Conservation (phyloP, 148 eudicot species). For the Chenopodium berlandieri region DNA sequence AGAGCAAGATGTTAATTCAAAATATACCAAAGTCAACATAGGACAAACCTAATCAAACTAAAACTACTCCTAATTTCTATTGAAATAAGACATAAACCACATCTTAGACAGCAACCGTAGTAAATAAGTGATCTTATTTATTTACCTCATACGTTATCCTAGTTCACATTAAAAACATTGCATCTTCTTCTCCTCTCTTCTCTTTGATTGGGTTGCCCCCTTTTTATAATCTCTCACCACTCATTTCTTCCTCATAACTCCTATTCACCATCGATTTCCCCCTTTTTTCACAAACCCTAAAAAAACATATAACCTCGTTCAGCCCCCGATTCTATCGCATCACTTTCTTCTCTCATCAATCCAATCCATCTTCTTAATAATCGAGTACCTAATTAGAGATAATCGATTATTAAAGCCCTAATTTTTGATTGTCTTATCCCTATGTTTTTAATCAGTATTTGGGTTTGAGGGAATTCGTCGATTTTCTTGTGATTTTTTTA, state of each 20-base stretch:
- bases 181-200: no score
- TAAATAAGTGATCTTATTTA: no score
- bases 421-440: not conserved
- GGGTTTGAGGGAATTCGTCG: not conserved
- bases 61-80: no score
- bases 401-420: not conserved
- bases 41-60: no score
- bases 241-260: not conserved
- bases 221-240: constrained; percentile 17
- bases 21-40: no score
- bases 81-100: no score
- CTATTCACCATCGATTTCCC: constrained; percentile 13
- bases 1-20: no score
- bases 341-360: not conserved
- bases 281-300: constrained; percentile 24
- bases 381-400: no score
- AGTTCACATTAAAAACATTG: no score
- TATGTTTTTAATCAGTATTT: not conserved
- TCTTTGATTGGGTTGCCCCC: not conserved
- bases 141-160: no score
- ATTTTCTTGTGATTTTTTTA: not conserved
- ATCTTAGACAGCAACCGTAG: no score
- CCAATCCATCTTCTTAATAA: no score
- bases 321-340: constrained; percentile 3
- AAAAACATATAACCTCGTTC: not conserved